Conservation (phyloP, 2,329 filamentous ascomycete species). For the Diaporthe helianthi region DNA sequence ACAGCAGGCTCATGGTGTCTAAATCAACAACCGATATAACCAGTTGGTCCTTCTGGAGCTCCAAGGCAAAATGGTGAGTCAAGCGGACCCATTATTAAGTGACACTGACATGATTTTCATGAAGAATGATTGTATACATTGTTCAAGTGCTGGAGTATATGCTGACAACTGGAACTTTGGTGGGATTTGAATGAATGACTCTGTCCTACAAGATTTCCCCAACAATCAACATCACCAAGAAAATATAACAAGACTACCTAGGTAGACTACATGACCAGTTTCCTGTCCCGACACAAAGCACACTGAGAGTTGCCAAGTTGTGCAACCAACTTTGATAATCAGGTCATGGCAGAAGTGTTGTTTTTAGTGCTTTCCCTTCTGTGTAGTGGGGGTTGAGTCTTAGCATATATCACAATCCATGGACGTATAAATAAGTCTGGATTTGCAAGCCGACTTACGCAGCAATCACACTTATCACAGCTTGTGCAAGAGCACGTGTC, state of each 20-base stretch:
- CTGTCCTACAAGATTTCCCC: background rate
- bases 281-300: background rate
- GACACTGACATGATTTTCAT: background rate
- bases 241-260: background rate
- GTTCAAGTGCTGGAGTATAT: no score
- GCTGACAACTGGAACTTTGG: no score
- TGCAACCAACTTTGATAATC: background rate
- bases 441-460: constrained; percentile 19
- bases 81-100: background rate
- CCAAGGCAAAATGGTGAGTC: background rate
- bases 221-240: no score
- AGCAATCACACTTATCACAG: constrained; percentile 29
- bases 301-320: background rate
- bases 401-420: background rate
- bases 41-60: background rate
- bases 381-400: background rate
- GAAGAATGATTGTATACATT: background rate
- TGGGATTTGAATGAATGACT: background rate
- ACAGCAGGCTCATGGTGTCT: background rate
- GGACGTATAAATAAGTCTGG: no score
- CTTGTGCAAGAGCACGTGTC: constrained; percentile 24
- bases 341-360: background rate
- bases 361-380: constrained; percentile 29
- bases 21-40: background rate
- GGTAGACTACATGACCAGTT: no score